Evolutionary conservation across 768 basidiomycete genomes (phyloP).

Genomic region (Boletus rufocinnamomeus): DNA sequence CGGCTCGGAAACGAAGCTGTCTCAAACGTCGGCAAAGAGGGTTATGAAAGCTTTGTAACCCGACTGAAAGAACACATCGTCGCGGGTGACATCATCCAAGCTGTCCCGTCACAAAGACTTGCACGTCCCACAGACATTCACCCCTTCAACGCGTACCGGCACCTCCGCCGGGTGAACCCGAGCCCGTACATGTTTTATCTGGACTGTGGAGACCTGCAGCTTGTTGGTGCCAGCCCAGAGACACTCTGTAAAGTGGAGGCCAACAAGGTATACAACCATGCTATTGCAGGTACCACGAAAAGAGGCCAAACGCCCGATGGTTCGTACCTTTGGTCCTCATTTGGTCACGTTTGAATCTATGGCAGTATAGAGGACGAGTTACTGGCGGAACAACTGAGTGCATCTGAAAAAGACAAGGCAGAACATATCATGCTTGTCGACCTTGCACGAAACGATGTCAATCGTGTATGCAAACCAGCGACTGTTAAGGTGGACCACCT

Average conservation of each 20-base stretch:
- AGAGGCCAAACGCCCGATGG: slow-evolving; percentile 87
- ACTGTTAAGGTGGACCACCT: slow-evolving; percentile 96
- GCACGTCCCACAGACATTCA: slow-evolving; percentile 84
- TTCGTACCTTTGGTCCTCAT: slow-evolving; percentile 37
- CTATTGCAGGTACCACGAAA: slow-evolving; percentile 93
- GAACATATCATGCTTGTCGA: slow-evolving; percentile 99
- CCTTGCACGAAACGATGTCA: slow-evolving; percentile 96
- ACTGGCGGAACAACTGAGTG: slow-evolving; percentile 70
- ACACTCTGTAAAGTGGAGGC: slow-evolving; percentile 94
- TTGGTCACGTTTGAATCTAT: slow-evolving; percentile 9
- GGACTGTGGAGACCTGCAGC: slow-evolving; percentile 88
- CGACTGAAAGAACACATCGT: slow-evolving; percentile 92
- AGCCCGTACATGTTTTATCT: slow-evolving; percentile 99
- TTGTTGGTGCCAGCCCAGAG: slow-evolving; percentile 98
- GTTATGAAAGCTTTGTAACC: slow-evolving; percentile 91
- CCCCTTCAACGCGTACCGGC: slow-evolving; percentile 96
- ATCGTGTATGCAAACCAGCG: slow-evolving; percentile 91
- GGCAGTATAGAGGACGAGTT: slow-evolving; percentile 79
- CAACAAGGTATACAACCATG: slow-evolving; percentile 94
- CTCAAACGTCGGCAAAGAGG: slow-evolving; percentile 92
- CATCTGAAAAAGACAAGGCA: slow-evolving; percentile 93
- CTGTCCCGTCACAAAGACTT: slow-evolving; percentile 93
- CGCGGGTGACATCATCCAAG: slow-evolving; percentile 97
- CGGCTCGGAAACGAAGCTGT: slow-evolving; percentile 66
- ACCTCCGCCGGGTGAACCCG: slow-evolving; percentile 92